Evolutionary conservation across 139 green algal genomes (phyloP).

Genomic region (Auxenochlorella protothecoides): DNA sequence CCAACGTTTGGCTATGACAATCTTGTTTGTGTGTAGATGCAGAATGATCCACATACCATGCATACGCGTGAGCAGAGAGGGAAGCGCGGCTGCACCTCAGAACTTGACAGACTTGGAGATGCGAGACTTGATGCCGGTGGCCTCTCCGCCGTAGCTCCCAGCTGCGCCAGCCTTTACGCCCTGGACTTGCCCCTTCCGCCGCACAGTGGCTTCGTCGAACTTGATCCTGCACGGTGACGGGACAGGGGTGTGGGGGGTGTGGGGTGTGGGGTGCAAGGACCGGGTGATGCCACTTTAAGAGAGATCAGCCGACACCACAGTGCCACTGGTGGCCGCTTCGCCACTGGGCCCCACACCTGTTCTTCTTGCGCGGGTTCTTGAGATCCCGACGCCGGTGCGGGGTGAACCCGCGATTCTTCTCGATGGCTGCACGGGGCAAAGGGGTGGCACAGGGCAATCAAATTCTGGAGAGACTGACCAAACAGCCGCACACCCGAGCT

Average conservation of each 20-base stretch:
- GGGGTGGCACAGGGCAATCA: background rate
- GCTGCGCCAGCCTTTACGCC: conserved; percentile 28
- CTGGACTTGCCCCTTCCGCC: conserved; percentile 81
- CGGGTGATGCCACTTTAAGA: background rate
- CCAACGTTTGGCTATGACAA: no score
- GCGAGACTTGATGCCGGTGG: conserved; percentile 86
- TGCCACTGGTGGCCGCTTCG: background rate
- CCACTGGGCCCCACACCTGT: conserved; percentile 2
- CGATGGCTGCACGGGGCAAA: conserved; percentile 44
- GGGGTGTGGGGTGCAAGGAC: background rate
- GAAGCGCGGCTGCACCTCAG: conserved; percentile 5
- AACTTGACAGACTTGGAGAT: conserved; percentile 61
- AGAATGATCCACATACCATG: no score
- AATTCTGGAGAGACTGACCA: no score
- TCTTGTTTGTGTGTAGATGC: no score
- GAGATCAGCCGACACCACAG: background rate
- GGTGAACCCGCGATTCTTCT: conserved; percentile 93
- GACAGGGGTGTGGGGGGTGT: background rate
- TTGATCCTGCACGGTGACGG: conserved; percentile 33
- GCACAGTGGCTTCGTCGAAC: conserved; percentile 70
- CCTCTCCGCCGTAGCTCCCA: conserved; percentile 78
- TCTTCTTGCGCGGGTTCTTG: conserved; percentile 88
- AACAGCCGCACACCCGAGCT: no score
- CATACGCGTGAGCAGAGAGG: no score
- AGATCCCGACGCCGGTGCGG: conserved; percentile 82